Conservation (phyloP, 2,329 filamentous ascomycete genomes). For the Ilyonectria destructans region DNA sequence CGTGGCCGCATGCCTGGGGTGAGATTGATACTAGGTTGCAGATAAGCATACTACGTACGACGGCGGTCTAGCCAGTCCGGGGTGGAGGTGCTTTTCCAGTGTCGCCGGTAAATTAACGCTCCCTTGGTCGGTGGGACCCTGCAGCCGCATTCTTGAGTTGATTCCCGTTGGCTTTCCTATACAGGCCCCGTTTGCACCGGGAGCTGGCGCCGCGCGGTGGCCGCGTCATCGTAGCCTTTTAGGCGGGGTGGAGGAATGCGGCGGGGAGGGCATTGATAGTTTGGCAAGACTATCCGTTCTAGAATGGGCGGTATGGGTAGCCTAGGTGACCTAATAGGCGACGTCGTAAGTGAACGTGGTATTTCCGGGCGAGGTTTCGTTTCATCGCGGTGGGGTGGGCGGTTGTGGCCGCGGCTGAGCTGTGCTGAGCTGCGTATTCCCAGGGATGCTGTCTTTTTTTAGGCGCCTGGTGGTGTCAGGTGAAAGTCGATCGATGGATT, state of each 20-base stretch:
- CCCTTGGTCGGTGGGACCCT: background rate
- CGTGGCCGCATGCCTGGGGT: conserved; percentile 16
- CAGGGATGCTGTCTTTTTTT: conserved; percentile 6
- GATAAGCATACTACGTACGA: conserved; percentile 34
- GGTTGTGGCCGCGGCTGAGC: background rate
- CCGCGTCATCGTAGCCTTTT: conserved; percentile 47
- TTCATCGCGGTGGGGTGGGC: conserved; percentile 7
- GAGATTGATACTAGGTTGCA: conserved; percentile 27
- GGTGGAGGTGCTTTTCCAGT: conserved; percentile 25
- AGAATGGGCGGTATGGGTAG: background rate
- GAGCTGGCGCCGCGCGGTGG: conserved; percentile 38
- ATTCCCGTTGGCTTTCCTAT: background rate
- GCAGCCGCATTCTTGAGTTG: conserved; percentile 9
- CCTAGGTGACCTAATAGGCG: background rate
- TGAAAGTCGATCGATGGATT: background rate
- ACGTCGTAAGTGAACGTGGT: background rate
- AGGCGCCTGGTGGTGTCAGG: background rate
- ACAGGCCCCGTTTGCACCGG: conserved; percentile 23
- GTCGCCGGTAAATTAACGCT: conserved; percentile 2
- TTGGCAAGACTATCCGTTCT: background rate
- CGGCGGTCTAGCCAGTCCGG: conserved; percentile 22
- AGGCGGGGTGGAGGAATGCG: conserved; percentile 31
- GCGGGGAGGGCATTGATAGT: background rate
- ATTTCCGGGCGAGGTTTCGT: conserved; percentile 3
- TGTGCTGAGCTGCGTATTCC: background rate